phyloP scores from a whole-genome alignment of 164 flowering plant species.

The Platanus orientalis region DNA sequence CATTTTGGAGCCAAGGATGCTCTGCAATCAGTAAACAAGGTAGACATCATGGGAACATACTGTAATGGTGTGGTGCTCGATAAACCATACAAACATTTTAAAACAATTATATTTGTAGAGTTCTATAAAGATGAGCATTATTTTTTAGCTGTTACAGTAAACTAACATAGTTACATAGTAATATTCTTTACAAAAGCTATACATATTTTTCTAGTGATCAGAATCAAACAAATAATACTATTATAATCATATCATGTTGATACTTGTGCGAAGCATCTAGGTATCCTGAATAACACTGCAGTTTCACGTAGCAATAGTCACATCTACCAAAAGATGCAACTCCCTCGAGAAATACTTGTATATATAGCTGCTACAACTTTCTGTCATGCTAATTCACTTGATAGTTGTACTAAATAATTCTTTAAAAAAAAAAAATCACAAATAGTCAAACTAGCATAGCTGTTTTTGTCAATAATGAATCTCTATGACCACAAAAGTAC shows the following conservation, averaged over 20 bases:
- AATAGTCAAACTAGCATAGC: no score
- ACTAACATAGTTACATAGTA: neutral
- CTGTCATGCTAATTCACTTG: no score
- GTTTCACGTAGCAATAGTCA: neutral
- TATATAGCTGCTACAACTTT: no score
- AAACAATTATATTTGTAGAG: neutral
- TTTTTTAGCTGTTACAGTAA: no score
- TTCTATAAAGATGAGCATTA: neutral
- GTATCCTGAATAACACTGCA: neutral
- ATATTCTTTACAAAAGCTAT: neutral
- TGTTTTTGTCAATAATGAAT: no score
- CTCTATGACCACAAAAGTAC: no score
- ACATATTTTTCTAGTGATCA: neutral
- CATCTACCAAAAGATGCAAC: no score
- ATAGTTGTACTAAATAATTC: no score
- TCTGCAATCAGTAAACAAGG: conserved; percentile 35
- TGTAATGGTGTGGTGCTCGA: neutral
- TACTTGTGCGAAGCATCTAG: neutral
- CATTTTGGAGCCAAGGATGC: conserved; percentile 91
- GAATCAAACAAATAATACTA: neutral
- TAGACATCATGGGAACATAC: neutral
- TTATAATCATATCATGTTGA: neutral
- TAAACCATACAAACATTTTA: neutral
- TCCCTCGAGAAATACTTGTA: no score
- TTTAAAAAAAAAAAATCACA: no score